Evolutionary conservation across 73 alveolate species (phyloP).

Genomic region (Strombidium stylifer): DNA sequence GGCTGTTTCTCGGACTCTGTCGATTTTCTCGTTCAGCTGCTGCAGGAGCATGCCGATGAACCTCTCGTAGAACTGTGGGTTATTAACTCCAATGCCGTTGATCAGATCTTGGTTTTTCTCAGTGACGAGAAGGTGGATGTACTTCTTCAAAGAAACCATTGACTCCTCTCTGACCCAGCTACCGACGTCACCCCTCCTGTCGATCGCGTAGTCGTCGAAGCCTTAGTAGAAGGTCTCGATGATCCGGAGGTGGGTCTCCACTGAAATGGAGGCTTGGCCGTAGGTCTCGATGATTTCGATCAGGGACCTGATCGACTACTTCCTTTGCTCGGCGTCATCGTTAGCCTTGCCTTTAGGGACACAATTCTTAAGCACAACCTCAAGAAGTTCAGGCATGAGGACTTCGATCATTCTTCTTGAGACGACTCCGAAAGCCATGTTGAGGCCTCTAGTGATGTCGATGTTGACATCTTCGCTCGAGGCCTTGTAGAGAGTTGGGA

Average conservation of each 20-base stretch:
- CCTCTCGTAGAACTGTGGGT: constrained; percentile 47
- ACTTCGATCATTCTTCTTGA: constrained; percentile 38
- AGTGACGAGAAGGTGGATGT: background rate
- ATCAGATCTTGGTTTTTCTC: background rate
- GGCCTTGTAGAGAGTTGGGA: constrained; percentile 55
- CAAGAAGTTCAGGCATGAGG: constrained; percentile 42
- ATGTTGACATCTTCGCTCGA: constrained; percentile 73
- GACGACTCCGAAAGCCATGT: constrained; percentile 81
- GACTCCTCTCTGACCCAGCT: constrained; percentile 91
- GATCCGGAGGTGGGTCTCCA: constrained; percentile 35
- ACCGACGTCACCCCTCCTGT: constrained; percentile 94
- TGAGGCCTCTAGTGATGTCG: constrained; percentile 89
- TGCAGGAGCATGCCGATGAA: constrained; percentile 36
- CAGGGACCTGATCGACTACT: constrained; percentile 75
- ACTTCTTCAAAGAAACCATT: constrained; percentile 57
- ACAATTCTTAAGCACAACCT: constrained; percentile 33
- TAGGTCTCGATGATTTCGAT: constrained; percentile 45
- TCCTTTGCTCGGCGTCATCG: constrained; percentile 86
- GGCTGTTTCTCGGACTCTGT: constrained; percentile 80
- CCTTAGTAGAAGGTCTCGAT: constrained; percentile 54
- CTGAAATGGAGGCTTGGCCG: constrained; percentile 43
- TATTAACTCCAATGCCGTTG: constrained; percentile 36
- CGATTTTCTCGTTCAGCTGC: constrained; percentile 86
- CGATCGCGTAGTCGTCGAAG: constrained; percentile 79
- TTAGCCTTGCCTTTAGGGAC: constrained; percentile 52